These are phyloP conservation scores for Wickerhamiella galacta DNA, from an alignment of 805 yeast genomes.

Conservation along the genomic window DNA sequence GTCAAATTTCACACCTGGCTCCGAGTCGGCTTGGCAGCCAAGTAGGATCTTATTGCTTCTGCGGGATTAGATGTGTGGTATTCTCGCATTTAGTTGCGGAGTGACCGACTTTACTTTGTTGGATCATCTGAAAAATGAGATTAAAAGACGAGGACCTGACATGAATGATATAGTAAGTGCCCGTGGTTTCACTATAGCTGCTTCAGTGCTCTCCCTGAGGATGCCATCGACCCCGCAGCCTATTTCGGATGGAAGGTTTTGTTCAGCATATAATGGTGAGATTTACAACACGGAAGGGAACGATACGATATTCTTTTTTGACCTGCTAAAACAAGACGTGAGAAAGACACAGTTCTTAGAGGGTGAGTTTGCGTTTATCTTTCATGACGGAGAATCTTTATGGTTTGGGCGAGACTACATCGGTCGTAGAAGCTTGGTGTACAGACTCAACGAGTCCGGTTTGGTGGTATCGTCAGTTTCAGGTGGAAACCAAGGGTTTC, in stretches of 20 bases:
- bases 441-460: constrained; percentile 16
- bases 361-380: constrained; percentile 73
- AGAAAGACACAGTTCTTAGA: constrained; percentile 30
- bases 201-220: constrained; percentile 63
- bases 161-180: constrained; percentile 4
- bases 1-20: too few relatives aligned
- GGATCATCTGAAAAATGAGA: too few relatives aligned
- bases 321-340: constrained; percentile 26
- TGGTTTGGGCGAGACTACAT: constrained; percentile 73
- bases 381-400: constrained; percentile 25
- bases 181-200: constrained; percentile 5
- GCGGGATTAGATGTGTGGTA: too few relatives aligned
- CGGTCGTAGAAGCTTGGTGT: constrained; percentile 68
- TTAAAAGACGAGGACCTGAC: constrained; percentile 20
- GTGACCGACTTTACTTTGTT: too few relatives aligned
- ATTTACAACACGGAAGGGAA: constrained; percentile 45
- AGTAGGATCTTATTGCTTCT: too few relatives aligned
- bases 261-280: constrained; percentile 83
- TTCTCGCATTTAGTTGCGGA: too few relatives aligned
- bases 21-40: too few relatives aligned
- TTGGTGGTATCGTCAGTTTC: constrained; percentile 9
- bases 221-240: constrained; percentile 74
- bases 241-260: constrained; percentile 18
- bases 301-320: constrained; percentile 44
- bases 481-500: constrained; percentile 6